Evolutionary conservation across 495 filamentous ascomycete genomes (phyloP).

Genomic region (Neurospora sp.): DNA sequence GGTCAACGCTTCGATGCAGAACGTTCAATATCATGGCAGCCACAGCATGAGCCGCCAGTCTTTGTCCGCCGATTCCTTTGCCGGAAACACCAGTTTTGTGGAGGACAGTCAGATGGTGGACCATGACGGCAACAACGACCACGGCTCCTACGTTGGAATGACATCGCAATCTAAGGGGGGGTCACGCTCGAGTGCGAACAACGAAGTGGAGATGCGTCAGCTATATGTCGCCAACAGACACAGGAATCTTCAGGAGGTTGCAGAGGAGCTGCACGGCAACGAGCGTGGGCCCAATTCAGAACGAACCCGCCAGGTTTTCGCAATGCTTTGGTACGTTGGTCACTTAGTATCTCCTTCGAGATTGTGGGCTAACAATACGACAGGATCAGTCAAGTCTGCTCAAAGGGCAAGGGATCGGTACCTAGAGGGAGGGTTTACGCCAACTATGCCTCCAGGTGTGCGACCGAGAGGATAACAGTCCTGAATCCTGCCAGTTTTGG

Average conservation of each 20-base stretch:
- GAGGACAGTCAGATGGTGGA: constrained; percentile 61
- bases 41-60: constrained; percentile 44
- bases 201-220: constrained; percentile 85
- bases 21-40: constrained; percentile 34
- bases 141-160: constrained; percentile 45
- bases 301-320: constrained; percentile 91
- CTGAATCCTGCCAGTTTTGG: constrained; percentile 95
- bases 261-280: constrained; percentile 56
- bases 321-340: constrained; percentile 79
- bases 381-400: constrained; percentile 78
- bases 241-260: constrained; percentile 70
- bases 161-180: constrained; percentile 47
- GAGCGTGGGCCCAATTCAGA: constrained; percentile 69
- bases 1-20: constrained; percentile 40
- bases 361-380: constrained; percentile 5
- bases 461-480: constrained; percentile 82
- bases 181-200: constrained; percentile 62
- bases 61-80: constrained; percentile 40
- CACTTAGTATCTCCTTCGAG: neutral
- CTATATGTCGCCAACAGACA: constrained; percentile 67
- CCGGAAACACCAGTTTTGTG: constrained; percentile 48
- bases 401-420: constrained; percentile 70
- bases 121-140: constrained; percentile 55
- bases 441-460: constrained; percentile 82
- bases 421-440: constrained; percentile 88